phyloP scores from a whole-genome alignment of 1,284 basidiomycete species.

The Mycena citricolor region DNA sequence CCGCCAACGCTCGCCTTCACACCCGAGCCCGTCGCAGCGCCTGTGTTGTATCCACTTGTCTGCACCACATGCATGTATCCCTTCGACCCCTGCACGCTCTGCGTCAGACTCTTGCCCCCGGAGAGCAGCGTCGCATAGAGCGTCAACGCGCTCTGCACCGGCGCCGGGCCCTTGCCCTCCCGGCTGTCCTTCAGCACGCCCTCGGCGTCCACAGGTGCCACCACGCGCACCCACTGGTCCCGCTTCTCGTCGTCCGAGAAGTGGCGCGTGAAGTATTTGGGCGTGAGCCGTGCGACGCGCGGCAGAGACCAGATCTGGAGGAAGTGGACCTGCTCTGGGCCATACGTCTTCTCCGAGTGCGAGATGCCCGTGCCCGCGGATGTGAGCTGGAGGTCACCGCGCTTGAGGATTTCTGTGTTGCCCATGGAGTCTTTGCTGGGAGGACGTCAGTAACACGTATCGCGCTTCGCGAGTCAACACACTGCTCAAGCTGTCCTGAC shows the following conservation, averaged over 20 bases:
- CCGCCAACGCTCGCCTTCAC: slow-evolving; percentile 45
- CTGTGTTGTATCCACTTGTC: slow-evolving; percentile 71
- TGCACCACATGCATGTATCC: slow-evolving; percentile 73
- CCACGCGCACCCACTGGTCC: slow-evolving; percentile 65
- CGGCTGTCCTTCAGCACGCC: slow-evolving; percentile 60
- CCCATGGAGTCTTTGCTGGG: slow-evolving; percentile 81
- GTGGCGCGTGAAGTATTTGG: slow-evolving; percentile 83
- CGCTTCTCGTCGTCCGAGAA: slow-evolving; percentile 79
- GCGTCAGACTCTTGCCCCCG: slow-evolving; percentile 49
- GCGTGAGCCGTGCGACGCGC: slow-evolving; percentile 50
- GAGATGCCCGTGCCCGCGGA: slow-evolving; percentile 84
- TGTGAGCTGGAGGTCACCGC: slow-evolving; percentile 89
- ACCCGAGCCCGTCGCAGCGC: slow-evolving; percentile 45
- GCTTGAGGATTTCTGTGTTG: slow-evolving; percentile 82
- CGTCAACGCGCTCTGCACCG: slow-evolving; percentile 61
- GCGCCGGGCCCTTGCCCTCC: slow-evolving; percentile 70
- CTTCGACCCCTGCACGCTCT: slow-evolving; percentile 49
- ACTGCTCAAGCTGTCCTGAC: slow-evolving; percentile 76
- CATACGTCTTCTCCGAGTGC: slow-evolving; percentile 75
- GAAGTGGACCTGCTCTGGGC: slow-evolving; percentile 68
- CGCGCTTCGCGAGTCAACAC: slow-evolving; percentile 28
- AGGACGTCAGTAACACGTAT: slow-evolving; percentile 7
- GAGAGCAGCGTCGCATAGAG: slow-evolving; percentile 68
- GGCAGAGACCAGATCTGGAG: slow-evolving; percentile 86
- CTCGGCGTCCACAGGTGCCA: slow-evolving; percentile 61